phyloP scores from a whole-genome alignment of 371 early-diverging fungal genomes.

The Sporodiniella umbellata region DNA sequence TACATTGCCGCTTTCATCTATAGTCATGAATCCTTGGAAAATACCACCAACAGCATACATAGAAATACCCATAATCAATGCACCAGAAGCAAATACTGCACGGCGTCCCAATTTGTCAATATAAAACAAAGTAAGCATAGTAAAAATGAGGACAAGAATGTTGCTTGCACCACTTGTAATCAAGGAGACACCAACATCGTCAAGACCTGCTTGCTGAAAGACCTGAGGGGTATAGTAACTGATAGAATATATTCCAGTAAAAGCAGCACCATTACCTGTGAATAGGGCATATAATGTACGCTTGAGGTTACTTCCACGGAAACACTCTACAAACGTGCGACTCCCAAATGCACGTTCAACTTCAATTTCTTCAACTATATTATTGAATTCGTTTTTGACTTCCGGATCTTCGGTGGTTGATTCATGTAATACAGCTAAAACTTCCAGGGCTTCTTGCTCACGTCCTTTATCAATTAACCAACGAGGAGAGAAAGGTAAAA shows the following conservation, averaged over 20 bases:
- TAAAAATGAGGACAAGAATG: constrained; percentile 37
- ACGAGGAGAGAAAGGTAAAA: constrained; percentile 29
- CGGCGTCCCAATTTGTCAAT: constrained; percentile 44
- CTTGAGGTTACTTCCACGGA: constrained; percentile 34
- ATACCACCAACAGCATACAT: constrained; percentile 47
- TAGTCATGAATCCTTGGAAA: constrained; percentile 28
- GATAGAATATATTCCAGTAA: constrained; percentile 64
- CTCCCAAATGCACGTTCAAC: constrained; percentile 37
- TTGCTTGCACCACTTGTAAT: constrained; percentile 41
- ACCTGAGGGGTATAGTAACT: constrained; percentile 46
- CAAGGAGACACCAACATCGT: constrained; percentile 25
- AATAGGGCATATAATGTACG: constrained; percentile 41
- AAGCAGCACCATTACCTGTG: constrained; percentile 57
- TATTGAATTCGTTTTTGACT: constrained; percentile 31
- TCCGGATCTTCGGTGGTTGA: constrained; percentile 33
- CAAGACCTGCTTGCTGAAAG: constrained; percentile 35
- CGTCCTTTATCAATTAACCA: constrained; percentile 54
- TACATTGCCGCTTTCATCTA: constrained; percentile 28
- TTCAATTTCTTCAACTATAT: constrained; percentile 37
- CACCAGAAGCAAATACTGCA: constrained; percentile 43
- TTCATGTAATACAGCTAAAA: constrained; percentile 43
- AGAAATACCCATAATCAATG: constrained; percentile 30
- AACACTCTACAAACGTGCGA: constrained; percentile 38
- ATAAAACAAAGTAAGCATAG: constrained; percentile 57
- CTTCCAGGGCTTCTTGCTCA: constrained; percentile 41